Evolutionary conservation across 2,329 filamentous ascomycete species (phyloP).

Genomic region (Harringtonia lauricola): DNA sequence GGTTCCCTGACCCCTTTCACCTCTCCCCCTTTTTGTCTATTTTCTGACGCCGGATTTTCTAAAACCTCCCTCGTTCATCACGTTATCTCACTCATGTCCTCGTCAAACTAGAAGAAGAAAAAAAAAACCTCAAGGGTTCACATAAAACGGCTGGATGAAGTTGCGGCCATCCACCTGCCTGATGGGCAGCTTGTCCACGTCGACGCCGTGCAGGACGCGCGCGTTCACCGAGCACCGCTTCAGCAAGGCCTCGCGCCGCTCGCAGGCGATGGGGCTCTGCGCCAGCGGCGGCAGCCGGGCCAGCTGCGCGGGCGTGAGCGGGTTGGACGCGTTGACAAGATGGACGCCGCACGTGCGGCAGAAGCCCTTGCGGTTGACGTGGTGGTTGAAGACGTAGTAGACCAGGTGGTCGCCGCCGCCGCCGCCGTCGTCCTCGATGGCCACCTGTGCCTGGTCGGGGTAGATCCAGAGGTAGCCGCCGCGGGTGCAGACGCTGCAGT

Average conservation of each 20-base stretch:
- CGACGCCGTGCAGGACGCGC: constrained; percentile 26
- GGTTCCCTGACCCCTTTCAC: no score
- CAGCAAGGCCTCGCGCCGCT: constrained; percentile 10
- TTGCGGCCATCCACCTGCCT: constrained; percentile 17
- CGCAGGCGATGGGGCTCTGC: not conserved
- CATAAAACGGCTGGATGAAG: constrained; percentile 21
- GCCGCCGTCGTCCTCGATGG: constrained; percentile 28
- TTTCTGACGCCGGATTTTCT: not conserved
- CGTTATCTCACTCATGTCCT: no score
- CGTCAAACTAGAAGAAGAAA: not conserved
- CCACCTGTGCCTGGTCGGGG: constrained; percentile 25
- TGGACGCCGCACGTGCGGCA: constrained; percentile 36
- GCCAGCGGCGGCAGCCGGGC: constrained; percentile 19
- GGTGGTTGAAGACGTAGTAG: constrained; percentile 24
- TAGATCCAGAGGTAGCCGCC: constrained; percentile 36
- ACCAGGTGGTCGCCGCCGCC: constrained; percentile 29
- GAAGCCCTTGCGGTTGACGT: constrained; percentile 29
- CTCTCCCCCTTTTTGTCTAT: not conserved
- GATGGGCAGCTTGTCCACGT: constrained; percentile 15
- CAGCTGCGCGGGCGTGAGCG: constrained; percentile 23
- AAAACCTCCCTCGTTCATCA: no score
- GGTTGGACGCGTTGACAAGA: constrained; percentile 22
- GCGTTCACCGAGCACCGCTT: constrained; percentile 24
- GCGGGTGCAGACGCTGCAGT: constrained; percentile 38
- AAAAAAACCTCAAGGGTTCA: constrained; percentile 24